A percentile compares a stretch with the other conserved stretches of the same genome.
phyloP scores from a whole-genome alignment of 345 rosid species.

The Eucalyptus rudis region DNA sequence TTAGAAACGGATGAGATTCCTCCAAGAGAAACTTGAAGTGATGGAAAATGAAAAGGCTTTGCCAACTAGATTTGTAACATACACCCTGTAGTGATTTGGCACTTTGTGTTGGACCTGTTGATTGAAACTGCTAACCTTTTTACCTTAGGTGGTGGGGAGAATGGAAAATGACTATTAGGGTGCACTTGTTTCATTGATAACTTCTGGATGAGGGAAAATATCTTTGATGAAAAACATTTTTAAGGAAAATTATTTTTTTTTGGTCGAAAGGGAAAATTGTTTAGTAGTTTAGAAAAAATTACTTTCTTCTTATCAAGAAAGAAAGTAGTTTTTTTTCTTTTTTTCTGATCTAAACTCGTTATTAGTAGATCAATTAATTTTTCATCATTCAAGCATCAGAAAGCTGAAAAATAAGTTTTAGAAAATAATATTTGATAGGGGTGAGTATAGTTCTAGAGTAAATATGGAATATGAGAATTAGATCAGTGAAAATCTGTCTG shows the following conservation, averaged over 20 bases:
- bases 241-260: no score
- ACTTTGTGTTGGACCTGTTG: neutral
- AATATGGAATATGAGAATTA: no score
- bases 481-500: fast-evolving
- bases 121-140: neutral
- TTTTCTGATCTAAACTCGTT: fast-evolving
- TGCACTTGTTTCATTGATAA: neutral
- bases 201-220: fast-evolving
- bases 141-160: neutral
- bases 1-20: neutral
- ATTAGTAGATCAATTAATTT: no score
- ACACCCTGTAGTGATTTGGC: neutral
- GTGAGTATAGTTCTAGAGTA: no score
- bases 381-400: neutral
- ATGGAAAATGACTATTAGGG: neutral
- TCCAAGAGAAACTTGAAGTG: neutral
- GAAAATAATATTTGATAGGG: neutral
- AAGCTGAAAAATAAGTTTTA: neutral
- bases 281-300: no score
- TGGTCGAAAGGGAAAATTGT: no score
- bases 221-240: no score
- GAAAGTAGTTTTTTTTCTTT: no score
- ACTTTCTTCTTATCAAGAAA: no score
- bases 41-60: neutral
- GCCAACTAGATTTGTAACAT: neutral